phyloP scores from a whole-genome alignment of 2,329 filamentous ascomycete genomes.

The Ophiostoma populinum region DNA sequence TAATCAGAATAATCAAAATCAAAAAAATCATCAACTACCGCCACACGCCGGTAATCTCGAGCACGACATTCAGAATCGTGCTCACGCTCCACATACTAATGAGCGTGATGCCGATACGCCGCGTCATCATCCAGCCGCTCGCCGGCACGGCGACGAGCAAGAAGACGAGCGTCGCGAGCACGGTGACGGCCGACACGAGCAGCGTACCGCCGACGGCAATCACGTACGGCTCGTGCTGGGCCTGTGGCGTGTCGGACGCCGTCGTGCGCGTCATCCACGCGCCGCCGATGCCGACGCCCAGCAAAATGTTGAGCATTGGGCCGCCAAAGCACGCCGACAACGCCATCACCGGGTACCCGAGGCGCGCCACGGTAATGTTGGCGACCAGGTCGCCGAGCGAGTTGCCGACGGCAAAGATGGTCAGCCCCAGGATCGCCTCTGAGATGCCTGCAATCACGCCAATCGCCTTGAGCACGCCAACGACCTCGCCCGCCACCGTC shows the following conservation, averaged over 20 bases:
- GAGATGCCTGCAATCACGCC: constrained; percentile 86
- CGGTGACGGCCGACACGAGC: constrained; percentile 67
- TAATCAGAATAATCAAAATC: not conserved
- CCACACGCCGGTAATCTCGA: constrained; percentile 51
- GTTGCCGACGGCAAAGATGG: constrained; percentile 92
- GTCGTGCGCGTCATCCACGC: constrained; percentile 68
- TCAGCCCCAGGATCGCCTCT: constrained; percentile 85
- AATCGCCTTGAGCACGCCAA: constrained; percentile 81
- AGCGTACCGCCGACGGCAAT: constrained; percentile 75
- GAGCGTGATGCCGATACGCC: constrained; percentile 63
- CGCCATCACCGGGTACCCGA: constrained; percentile 96
- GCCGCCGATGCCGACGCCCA: constrained; percentile 85
- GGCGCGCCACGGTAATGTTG: constrained; percentile 79
- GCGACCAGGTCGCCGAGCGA: constrained; percentile 87
- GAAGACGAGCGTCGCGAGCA: constrained; percentile 63
- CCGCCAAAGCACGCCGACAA: constrained; percentile 92
- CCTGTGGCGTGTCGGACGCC: constrained; percentile 45
- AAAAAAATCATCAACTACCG: not conserved
- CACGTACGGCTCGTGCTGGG: constrained; percentile 64
- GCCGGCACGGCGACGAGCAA: constrained; percentile 66
- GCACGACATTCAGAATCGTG: constrained; percentile 63
- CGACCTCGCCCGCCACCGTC: constrained; percentile 87
- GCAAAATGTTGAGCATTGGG: constrained; percentile 89
- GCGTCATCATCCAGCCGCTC: constrained; percentile 74
- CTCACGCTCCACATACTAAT: constrained; percentile 67